Conservation (phyloP, 352 stramenopile genomes). For the Pythium pectinolyticum region DNA sequence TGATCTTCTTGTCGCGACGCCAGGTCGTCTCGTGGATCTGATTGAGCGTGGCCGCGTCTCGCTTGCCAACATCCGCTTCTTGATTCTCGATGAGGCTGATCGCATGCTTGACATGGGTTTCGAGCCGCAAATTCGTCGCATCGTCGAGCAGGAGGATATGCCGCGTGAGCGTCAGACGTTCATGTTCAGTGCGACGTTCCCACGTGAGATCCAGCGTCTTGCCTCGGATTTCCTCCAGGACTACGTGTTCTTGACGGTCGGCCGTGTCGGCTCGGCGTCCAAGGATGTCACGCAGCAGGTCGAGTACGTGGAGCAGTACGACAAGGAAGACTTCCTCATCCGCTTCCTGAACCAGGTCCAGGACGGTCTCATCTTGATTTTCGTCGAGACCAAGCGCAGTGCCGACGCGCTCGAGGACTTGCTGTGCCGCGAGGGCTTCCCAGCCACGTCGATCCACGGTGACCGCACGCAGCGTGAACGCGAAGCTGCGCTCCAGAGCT, state of each 20-base stretch:
- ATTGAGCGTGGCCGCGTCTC: slow-evolving; percentile 93
- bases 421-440: slow-evolving; percentile 91
- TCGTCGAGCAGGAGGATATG: slow-evolving; percentile 98
- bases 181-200: slow-evolving; percentile 99
- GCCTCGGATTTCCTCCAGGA: slow-evolving; percentile 98
- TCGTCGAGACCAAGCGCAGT: slow-evolving; percentile 98
- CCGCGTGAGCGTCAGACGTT: slow-evolving; percentile 97
- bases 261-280: slow-evolving; percentile 95
- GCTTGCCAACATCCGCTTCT: slow-evolving; percentile 89
- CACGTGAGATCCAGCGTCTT: slow-evolving; percentile 94
- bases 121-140: slow-evolving; percentile 98
- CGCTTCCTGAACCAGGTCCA: slow-evolving; percentile 94
- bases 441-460: slow-evolving; percentile 96
- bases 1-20: slow-evolving; percentile 97
- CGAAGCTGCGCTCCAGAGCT: slow-evolving; percentile 91
- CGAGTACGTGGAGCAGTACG: slow-evolving; percentile 96
- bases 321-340: slow-evolving; percentile 97
- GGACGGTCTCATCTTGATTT: slow-evolving; percentile 94
- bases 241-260: slow-evolving; percentile 99
- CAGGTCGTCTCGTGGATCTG: slow-evolving; percentile 96
- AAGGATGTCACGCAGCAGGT: slow-evolving; percentile 98
- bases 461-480: slow-evolving; percentile 96
- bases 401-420: slow-evolving; percentile 97
- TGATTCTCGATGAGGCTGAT: slow-evolving; percentile 99
- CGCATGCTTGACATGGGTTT: slow-evolving; percentile 99